phyloP scores from a whole-genome alignment of 306 rosid species.

The Inga laurina region DNA sequence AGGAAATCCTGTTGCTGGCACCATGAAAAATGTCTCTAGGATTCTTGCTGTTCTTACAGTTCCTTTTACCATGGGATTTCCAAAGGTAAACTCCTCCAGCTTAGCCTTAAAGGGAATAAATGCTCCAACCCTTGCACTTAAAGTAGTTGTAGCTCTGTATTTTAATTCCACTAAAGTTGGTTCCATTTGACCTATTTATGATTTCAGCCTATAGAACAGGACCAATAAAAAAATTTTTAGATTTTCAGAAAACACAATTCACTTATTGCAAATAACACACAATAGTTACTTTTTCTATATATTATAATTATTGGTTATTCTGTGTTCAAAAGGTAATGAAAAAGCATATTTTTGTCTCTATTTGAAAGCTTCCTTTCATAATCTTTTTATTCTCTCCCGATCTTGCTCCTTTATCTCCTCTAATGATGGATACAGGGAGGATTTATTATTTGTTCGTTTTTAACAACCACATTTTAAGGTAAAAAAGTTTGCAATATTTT shows the following conservation, averaged over 20 bases:
- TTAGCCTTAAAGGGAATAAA: background rate
- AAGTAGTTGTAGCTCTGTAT: constrained; percentile 4
- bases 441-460: background rate
- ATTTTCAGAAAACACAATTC: background rate
- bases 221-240: background rate
- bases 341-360: background rate
- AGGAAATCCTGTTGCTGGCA: constrained; percentile 79
- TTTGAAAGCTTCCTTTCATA: background rate
- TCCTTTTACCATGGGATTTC: constrained; percentile 84
- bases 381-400: background rate
- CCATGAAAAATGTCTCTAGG: constrained; percentile 84
- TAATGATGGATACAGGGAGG: background rate
- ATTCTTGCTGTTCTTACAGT: constrained; percentile 84
- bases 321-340: background rate
- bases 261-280: background rate
- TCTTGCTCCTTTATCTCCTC: background rate
- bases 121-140: constrained; percentile 17
- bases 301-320: background rate
- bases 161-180: constrained; percentile 14
- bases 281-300: background rate
- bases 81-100: constrained; percentile 60
- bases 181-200: constrained; percentile 2
- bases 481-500: background rate
- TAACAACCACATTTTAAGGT: background rate
- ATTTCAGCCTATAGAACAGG: background rate